phyloP scores from a whole-genome alignment of 1,284 basidiomycete species.

The Moniliella sp. region DNA sequence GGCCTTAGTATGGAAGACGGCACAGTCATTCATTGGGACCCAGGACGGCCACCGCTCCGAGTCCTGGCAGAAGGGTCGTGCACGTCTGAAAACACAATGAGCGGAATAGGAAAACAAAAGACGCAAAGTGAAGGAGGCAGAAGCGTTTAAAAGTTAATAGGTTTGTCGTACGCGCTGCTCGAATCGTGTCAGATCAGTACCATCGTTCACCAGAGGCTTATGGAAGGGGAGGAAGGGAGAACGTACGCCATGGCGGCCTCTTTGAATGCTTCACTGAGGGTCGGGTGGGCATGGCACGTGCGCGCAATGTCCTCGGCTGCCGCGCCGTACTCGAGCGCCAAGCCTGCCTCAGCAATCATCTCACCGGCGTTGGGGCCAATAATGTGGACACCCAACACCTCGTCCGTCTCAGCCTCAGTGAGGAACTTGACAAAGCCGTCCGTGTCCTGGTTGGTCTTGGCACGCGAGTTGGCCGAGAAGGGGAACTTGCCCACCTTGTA shows the following conservation, averaged over 20 bases:
- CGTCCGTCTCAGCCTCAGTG: conserved; percentile 80
- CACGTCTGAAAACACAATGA: no score
- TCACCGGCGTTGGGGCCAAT: conserved; percentile 75
- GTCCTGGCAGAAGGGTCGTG: no score
- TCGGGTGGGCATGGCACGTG: conserved; percentile 67
- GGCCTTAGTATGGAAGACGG: no score
- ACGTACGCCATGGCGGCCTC: conserved; percentile 32
- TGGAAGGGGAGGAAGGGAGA: no score
- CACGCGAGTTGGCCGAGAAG: conserved; percentile 34
- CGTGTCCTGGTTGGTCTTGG: conserved; percentile 64
- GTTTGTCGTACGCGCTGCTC: no score
- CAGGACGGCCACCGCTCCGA: no score
- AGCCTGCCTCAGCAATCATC: conserved; percentile 68
- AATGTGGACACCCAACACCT: conserved; percentile 47
- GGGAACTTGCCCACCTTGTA: conserved; percentile 61
- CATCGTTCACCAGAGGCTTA: no score
- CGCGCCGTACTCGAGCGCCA: conserved; percentile 61
- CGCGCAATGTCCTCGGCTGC: conserved; percentile 36
- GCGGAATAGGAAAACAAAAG: no score
- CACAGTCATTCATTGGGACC: no score
- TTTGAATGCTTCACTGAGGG: conserved; percentile 37
- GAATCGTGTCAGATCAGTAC: no score
- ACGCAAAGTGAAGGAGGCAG: no score
- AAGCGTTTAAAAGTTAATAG: no score
- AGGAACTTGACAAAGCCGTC: conserved; percentile 78